Evolutionary conservation across 805 yeast genomes (phyloP), one percentile per base, ranked within the genome.

Genomic region (Saccharomycopsis javanensis): DNA sequence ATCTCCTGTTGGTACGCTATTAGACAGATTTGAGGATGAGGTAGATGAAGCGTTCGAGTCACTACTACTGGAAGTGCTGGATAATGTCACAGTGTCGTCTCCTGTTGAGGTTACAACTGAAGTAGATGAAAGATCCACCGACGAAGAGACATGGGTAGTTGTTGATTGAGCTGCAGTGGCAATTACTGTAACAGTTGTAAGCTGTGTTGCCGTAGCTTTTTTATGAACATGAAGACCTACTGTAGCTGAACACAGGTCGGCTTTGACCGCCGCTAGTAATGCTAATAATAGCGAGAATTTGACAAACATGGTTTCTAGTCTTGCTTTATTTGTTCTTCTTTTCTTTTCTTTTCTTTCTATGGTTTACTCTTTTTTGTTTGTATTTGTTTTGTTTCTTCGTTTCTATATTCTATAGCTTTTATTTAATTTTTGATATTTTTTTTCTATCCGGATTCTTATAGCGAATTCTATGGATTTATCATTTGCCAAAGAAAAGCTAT

Each of bases 121-220:
- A 2, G 51, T 46, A 11, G 38, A 37, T 4, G 67, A 61, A 27
- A 62, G 61, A 35, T 66, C 58, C 54, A 67, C 59, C 10, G 68
- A 57, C 60, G 64, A 61, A 62, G 73, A 73, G 57, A 69, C 23
- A 11, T 42, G 15, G 23, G 48, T 42, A 6, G 48, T 20, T 20
- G 48, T 20, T 42, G 48, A 20, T 7, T 20, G 23, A 15, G 18
- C 63, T 52, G 64, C 71, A 51, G 71, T 71, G 56, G 73, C 76
- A 54, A 71, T 66, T 31, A 72, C 72, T 5, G 60, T 57, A n/a
- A 57, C 58, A 3, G 62, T 60, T 35, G 75, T 78, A 61, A 76
- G 76, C 65, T 76, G 79, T 60, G 76, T 73, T 48, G 79, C 80
- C 55, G 76, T 73, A 27, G 78, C 80, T 69, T 80, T 74, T 71